Percentiles rank a stretch among this genome's conserved stretches.
These are phyloP conservation scores for Oryza longistaminata DNA, from an alignment of 176 grass and related monocot species.

Conservation along the genomic window DNA sequence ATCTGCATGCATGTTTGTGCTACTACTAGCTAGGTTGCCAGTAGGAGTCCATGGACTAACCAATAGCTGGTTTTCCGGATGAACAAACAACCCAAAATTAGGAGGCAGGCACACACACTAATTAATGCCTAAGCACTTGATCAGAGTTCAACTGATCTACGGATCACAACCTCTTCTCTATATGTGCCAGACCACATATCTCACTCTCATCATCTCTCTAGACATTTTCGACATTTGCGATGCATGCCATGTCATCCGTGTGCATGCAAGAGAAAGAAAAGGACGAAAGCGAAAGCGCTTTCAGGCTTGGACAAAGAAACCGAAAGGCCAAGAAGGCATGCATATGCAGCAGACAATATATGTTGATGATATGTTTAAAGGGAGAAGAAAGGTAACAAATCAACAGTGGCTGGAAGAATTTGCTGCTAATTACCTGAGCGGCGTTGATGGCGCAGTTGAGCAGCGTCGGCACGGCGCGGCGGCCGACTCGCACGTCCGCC, in stretches of 20 bases:
- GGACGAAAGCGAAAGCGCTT: not conserved
- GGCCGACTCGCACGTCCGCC: slow-evolving; percentile 56
- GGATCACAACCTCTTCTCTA: not conserved
- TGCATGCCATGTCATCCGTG: not conserved
- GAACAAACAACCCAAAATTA: not conserved
- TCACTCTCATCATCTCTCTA: not conserved
- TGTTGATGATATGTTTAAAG: not conserved
- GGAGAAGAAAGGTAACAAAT: not conserved
- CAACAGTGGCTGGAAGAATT: too few species aligned
- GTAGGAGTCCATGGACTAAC: not conserved
- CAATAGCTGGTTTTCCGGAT: not conserved
- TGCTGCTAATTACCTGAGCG: slow-evolving; percentile 41
- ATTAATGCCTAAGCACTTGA: not conserved
- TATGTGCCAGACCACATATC: slow-evolving; percentile 18
- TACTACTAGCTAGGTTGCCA: not conserved
- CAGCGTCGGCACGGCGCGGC: slow-evolving; percentile 66
- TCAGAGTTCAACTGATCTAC: not conserved
- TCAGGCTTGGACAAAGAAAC: not conserved
- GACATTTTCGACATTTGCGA: not conserved
- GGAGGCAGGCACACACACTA: not conserved
- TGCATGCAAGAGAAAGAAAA: not conserved
- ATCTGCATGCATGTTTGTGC: not conserved
- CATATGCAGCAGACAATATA: not conserved
- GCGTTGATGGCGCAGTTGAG: slow-evolving; percentile 66
- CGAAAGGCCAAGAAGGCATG: not conserved